Evolutionary conservation across 306 rosid genomes (phyloP).

Genomic region (Erythrophleum fordii): DNA sequence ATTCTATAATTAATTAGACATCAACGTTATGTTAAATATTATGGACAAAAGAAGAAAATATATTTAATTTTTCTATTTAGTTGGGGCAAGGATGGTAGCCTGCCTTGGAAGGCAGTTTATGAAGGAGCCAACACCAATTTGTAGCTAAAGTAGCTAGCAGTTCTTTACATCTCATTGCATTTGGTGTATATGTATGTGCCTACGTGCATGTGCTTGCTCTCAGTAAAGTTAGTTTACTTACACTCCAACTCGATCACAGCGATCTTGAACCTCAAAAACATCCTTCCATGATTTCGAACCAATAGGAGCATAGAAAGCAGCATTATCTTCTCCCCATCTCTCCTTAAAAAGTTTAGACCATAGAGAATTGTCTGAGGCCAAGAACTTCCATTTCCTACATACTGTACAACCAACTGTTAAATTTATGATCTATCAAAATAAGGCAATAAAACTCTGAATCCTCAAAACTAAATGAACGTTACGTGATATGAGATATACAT

Average conservation of each 20-base stretch:
- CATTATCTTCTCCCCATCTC: slow-evolving; percentile 79
- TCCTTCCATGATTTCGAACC: slow-evolving; percentile 71
- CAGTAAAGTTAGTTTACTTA: slow-evolving; percentile 47
- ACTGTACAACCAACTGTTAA: slow-evolving; percentile 49
- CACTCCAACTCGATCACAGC: slow-evolving; percentile 74
- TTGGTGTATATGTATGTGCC: neutral
- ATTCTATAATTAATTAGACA: neutral
- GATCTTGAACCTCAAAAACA: slow-evolving; percentile 69
- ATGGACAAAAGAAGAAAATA: neutral
- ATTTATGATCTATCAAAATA: neutral
- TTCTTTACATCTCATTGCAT: slow-evolving; percentile 4
- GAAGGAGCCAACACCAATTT: slow-evolving; percentile 23
- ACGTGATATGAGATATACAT: neutral
- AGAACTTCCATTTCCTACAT: slow-evolving; percentile 70
- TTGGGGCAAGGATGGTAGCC: neutral
- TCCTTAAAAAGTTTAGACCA: slow-evolving; percentile 75
- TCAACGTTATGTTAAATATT: neutral
- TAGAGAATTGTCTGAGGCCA: slow-evolving; percentile 58
- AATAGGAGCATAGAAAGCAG: slow-evolving; percentile 56
- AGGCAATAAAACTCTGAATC: neutral
- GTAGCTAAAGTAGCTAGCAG: slow-evolving; percentile 1
- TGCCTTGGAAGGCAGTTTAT: neutral
- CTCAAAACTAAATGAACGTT: neutral
- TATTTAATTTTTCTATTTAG: neutral
- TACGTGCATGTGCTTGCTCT: slow-evolving; percentile 15